Base-by-base conservation (phyloP, 805 yeast genomes). In the Debaryomyces hansenii region DNA sequence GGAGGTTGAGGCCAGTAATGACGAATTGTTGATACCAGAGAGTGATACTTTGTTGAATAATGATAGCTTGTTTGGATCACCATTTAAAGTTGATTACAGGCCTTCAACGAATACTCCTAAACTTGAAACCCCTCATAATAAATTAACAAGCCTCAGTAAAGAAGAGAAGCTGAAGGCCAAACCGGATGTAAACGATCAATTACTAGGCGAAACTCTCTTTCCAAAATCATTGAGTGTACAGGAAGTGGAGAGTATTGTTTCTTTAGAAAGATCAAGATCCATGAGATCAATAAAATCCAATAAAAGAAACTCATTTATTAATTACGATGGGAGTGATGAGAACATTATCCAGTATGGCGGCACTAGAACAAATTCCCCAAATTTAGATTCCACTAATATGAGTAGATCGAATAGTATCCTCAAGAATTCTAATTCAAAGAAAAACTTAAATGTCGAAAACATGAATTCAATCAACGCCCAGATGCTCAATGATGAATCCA, bases 171-270 rank as follows among this genome's bases (percentile, higher is more conserved):
- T 10, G 15, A 34, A 34, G 20, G 9, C 38, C 4, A 20, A 37
- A 21, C 47, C 14, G 11, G 42, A 43, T 28, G 32, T 44, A 15
- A 57, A 51, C 18, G 64, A 59, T 29, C 66, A 59, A 36, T 51
- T 70, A 9, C 53, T 67, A 6, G 77, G 78, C 3, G 77, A 85
- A 46, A 80, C 83, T 0, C 62, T 87, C 20, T 87, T 87, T 61
- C 95, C 95, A 0, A 86, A 83, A 58, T 78, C 82, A 2, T 67
- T 87, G 28, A 84, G 77, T 47, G 72, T 79, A 0, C 80, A 77
- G 43, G 95, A 87, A 57, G 87, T 87, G 9, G 87, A 84, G 52
- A 83, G 87, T 39, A 87, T 87, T 47, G 84, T 85, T 2, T 77
- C 85, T 6, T 59, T 87, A 37, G 95, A 87, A 61, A 74, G 91